These are phyloP conservation scores for Hirsutella rhossiliensis DNA, from an alignment of 2,329 filamentous ascomycete species.

Conservation along the genomic window DNA sequence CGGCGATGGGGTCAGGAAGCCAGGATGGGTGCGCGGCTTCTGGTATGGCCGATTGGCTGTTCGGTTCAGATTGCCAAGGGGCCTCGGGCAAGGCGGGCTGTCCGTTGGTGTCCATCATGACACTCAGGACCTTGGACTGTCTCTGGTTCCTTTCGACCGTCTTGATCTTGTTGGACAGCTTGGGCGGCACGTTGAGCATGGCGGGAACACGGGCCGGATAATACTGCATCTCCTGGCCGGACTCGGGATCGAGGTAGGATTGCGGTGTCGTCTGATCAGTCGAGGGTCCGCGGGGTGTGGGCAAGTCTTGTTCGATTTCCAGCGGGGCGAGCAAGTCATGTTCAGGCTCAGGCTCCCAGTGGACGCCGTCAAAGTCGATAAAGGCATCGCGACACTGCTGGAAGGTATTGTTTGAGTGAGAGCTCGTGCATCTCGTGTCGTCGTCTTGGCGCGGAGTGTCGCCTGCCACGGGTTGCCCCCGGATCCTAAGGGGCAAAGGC, in stretches of 20 bases:
- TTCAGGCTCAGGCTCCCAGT: slow-evolving; percentile 48
- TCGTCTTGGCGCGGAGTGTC: slow-evolving; percentile 1
- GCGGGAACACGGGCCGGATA: slow-evolving; percentile 91
- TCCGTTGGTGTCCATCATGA: slow-evolving; percentile 29
- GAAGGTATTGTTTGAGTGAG: slow-evolving; percentile 47
- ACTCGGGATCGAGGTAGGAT: slow-evolving; percentile 50
- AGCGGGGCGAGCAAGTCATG: slow-evolving; percentile 12
- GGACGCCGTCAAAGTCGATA: slow-evolving; percentile 71
- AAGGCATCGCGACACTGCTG: slow-evolving; percentile 59
- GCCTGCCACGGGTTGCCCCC: neutral
- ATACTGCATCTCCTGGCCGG: slow-evolving; percentile 75
- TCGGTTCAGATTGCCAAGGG: slow-evolving; percentile 3
- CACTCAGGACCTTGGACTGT: slow-evolving; percentile 59
- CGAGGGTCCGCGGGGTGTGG: slow-evolving; percentile 13
- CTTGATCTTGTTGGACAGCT: slow-evolving; percentile 64
- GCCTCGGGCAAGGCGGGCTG: slow-evolving; percentile 3
- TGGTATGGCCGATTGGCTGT: slow-evolving; percentile 5
- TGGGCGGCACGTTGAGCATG: slow-evolving; percentile 85
- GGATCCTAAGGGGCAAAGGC: neutral
- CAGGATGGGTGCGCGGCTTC: slow-evolving; percentile 20
- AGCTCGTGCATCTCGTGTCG: slow-evolving; percentile 24
- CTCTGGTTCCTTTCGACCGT: slow-evolving; percentile 53
- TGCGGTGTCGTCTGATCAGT: slow-evolving; percentile 28
- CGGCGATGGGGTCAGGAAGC: slow-evolving; percentile 34
- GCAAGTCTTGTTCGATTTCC: slow-evolving; percentile 7